Evolutionary conservation across 139 green algal genomes (phyloP).

Genomic region (Zygnema circumcarinatum): DNA sequence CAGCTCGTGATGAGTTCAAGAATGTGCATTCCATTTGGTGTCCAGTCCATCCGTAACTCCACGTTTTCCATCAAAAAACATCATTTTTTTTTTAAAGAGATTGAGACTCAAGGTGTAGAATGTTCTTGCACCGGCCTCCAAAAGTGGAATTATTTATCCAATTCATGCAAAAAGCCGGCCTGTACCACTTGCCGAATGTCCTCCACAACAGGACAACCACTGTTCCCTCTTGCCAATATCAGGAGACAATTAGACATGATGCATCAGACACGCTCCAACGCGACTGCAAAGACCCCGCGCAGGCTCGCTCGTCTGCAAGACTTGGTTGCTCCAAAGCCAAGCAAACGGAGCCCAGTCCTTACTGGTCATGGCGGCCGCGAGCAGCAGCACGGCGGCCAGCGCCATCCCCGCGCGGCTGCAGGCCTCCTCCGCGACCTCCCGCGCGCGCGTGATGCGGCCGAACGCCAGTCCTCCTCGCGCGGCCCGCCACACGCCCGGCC

Average conservation of each 20-base stretch:
- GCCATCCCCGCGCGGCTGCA: neutral
- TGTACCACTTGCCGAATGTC: neutral
- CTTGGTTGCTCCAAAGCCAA: neutral
- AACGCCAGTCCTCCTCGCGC: neutral
- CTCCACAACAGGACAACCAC: neutral
- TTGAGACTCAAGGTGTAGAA: no score
- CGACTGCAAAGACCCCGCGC: neutral
- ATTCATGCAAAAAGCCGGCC: neutral
- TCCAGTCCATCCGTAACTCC: no score
- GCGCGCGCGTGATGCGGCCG: neutral
- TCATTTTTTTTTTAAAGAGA: no score
- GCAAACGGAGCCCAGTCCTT: neutral
- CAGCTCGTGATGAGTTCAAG: neutral
- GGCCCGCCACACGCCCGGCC: neutral
- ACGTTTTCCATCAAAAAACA: no score
- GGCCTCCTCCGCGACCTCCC: slow-evolving; percentile 1
- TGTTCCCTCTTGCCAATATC: neutral
- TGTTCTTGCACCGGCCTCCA: no score
- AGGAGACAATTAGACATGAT: neutral
- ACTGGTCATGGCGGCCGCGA: slow-evolving; percentile 11
- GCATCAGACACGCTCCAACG: neutral
- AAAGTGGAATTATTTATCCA: no score
- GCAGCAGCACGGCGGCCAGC: neutral
- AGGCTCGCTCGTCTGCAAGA: neutral
- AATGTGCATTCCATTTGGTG: neutral